These are phyloP conservation scores for Tolypocladium inflatum DNA, from an alignment of 2,329 filamentous ascomycete genomes.

Conservation along the genomic window DNA sequence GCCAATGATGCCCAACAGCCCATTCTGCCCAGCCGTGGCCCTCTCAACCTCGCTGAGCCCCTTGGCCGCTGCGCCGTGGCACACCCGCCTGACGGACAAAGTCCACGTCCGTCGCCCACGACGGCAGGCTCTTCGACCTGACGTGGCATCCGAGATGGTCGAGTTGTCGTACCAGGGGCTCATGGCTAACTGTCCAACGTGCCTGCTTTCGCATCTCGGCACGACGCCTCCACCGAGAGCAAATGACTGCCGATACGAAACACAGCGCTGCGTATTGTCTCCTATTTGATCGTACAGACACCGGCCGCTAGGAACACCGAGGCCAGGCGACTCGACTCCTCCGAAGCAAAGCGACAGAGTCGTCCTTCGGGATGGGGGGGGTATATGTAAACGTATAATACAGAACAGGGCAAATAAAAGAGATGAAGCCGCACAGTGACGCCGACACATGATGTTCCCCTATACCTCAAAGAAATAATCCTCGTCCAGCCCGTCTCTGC, in stretches of 20 bases:
- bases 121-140: too few relatives aligned
- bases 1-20: too few relatives aligned
- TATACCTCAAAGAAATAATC: conserved; percentile 85
- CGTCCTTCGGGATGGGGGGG: not conserved
- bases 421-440: not conserved
- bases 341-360: not conserved
- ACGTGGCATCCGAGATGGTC: too few relatives aligned
- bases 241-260: not conserved
- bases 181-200: not conserved
- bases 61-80: too few relatives aligned
- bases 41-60: too few relatives aligned
- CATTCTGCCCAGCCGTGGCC: too few relatives aligned
- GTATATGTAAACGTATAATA: not conserved
- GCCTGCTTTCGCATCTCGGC: too few relatives aligned
- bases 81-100: too few relatives aligned
- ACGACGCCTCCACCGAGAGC: not conserved
- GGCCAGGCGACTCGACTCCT: not conserved
- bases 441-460: not conserved
- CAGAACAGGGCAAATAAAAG: not conserved
- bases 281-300: not conserved
- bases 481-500: conserved; percentile 76
- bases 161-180: too few relatives aligned
- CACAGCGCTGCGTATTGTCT: not conserved
- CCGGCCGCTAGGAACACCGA: not conserved
- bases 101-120: too few relatives aligned